Evolutionary conservation across 495 filamentous ascomycete genomes (phyloP), one percentile per base, ranked within the genome.

Genomic region (Staphylotrichum longicolle): DNA sequence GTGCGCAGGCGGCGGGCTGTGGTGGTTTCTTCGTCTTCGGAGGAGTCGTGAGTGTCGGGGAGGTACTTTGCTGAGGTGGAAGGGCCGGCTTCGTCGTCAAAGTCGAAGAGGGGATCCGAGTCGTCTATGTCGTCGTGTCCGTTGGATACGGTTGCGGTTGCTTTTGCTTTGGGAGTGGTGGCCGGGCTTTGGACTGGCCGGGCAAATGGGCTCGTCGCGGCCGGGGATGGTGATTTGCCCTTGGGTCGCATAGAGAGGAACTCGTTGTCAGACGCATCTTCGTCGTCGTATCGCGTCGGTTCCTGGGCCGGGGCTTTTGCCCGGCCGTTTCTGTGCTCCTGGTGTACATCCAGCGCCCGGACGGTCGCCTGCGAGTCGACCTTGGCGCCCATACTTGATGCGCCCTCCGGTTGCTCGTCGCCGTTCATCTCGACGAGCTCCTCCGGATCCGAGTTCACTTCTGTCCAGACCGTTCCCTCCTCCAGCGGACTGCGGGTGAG

Each of bases 401-500:
- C 45, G 10, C 15, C 30, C 40, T 39, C 54, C 32, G 35, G 20
- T 27, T 59, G 46, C 33, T 61, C 60, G 4, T 57, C 45, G 46
- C 66, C 63, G 51, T 68, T 69, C 58, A 66, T 63, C 45, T 72
- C 71, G 35, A 70, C 61, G 33, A 66, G 63, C 27, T 75, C 74
- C 15, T 79, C 74, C 20, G 67, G 57, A 27, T 73, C 71, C 32
- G 72, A 49, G 39, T 74, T 72, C 30, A 79, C 77, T 10, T 73
- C 70, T 45, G 73, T 77, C 77, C 77, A 80, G 27, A 68, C 69
- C 2, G 72, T 74, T 27, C 74, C 74, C 35, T 73, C 75, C 54
- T 79, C 78, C 8, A 74, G 68, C n/a, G 78, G 77, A 33, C 58
- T 75, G 40, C 74, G 73, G 32, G 76, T 70, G 42, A 80, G 70